phyloP scores from a whole-genome alignment of 352 stramenopile species.

The Globisporangium paroecandrum region DNA sequence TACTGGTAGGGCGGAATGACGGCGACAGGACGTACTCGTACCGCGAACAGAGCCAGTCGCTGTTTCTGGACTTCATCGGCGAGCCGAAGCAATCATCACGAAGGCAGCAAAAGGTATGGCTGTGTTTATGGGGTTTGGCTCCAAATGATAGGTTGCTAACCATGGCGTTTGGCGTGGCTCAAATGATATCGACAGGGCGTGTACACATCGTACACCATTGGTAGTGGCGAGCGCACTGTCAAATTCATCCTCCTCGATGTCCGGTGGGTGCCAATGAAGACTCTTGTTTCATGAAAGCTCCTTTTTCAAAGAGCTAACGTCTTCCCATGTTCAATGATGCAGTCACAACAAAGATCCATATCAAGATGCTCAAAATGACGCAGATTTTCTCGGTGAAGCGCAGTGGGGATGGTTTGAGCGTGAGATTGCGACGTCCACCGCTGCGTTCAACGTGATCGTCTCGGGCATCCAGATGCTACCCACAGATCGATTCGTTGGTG shows the following conservation, averaged over 20 bases:
- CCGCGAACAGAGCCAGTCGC: slow-evolving; percentile 65
- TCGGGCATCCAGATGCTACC: slow-evolving; percentile 89
- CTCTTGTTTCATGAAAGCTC: not conserved
- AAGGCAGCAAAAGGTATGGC: slow-evolving; percentile 58
- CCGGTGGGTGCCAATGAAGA: slow-evolving; percentile 20
- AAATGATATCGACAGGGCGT: slow-evolving; percentile 45
- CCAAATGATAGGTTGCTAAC: not conserved
- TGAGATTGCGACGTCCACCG: slow-evolving; percentile 71
- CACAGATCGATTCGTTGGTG: slow-evolving; percentile 64
- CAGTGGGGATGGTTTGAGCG: slow-evolving; percentile 86
- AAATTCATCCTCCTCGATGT: slow-evolving; percentile 88
- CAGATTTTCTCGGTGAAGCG: slow-evolving; percentile 64
- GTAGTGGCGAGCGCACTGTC: slow-evolving; percentile 46
- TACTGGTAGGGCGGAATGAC: slow-evolving; percentile 46
- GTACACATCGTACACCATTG: slow-evolving; percentile 76
- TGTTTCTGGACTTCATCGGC: slow-evolving; percentile 82
- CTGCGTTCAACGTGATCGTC: slow-evolving; percentile 91
- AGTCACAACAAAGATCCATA: slow-evolving; percentile 84
- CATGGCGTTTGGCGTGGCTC: too few species aligned
- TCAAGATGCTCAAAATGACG: slow-evolving; percentile 33
- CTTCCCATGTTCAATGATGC: not conserved
- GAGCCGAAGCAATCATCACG: slow-evolving; percentile 64
- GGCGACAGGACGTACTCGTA: slow-evolving; percentile 67
- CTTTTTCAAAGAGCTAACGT: not conserved
- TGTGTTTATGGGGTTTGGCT: not conserved